Evolutionary conservation across 225 moss, liverwort and hornwort species (phyloP).

Genomic region (Climacium dendroides): DNA sequence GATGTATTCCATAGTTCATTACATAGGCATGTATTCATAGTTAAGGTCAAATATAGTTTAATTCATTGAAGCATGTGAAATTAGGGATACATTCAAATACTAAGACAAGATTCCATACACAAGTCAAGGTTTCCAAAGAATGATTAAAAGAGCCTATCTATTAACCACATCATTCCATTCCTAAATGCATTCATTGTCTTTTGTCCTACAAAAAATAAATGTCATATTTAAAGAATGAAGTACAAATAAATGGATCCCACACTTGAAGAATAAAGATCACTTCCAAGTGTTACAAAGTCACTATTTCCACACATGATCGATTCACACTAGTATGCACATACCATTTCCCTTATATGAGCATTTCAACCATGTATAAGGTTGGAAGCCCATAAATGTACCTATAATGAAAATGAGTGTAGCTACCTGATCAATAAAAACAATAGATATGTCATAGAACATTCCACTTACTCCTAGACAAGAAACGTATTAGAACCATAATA

Average conservation of each 20-base stretch:
- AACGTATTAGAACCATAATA: accelerated
- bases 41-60: background rate
- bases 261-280: background rate
- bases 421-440: background rate
- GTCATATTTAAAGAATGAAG: background rate
- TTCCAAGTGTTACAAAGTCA: background rate
- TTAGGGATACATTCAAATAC: background rate
- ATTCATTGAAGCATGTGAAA: background rate
- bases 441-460: background rate
- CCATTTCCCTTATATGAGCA: too few species aligned
- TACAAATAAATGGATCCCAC: background rate
- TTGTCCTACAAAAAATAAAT: background rate
- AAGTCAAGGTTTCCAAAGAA: background rate
- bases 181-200: background rate
- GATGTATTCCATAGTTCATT: background rate
- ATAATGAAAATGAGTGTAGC: too few species aligned
- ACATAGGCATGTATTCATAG: too few species aligned
- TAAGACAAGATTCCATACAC: background rate
- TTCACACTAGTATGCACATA: accelerated
- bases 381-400: background rate
- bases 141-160: accelerated
- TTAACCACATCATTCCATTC: accelerated
- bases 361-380: too few species aligned
- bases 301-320: accelerated
- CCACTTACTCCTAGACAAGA: accelerated